A percentile compares a stretch with the other conserved stretches of the same genome.
Evolutionary conservation across 345 rosid genomes (phyloP).

Genomic region (Lepidium africanum): DNA sequence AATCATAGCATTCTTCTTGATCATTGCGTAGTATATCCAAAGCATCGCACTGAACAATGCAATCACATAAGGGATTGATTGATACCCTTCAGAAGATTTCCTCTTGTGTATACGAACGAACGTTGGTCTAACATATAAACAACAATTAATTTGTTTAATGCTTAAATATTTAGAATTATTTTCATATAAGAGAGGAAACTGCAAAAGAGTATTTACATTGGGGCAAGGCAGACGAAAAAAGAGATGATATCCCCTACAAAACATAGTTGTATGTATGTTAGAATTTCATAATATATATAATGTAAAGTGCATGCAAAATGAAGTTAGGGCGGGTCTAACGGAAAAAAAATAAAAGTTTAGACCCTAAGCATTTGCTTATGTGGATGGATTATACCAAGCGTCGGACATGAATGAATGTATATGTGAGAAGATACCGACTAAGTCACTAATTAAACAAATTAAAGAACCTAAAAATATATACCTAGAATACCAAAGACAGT

Average conservation of each 20-base stretch:
- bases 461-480: neutral
- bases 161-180: neutral
- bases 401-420: neutral
- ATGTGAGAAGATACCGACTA: neutral
- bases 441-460: neutral
- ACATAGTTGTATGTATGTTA: neutral
- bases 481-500: conserved; percentile 71
- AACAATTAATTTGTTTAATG: neutral
- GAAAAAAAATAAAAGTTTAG: too few relatives aligned
- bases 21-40: conserved; percentile 64
- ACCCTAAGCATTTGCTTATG: too few relatives aligned
- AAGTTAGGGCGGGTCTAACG: too few relatives aligned
- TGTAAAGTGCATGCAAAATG: too few relatives aligned
- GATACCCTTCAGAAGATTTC: conserved; percentile 69
- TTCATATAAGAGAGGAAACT: neutral
- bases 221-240: conserved; percentile 57
- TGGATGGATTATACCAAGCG: too few relatives aligned
- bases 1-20: conserved; percentile 33
- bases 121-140: conserved; percentile 40
- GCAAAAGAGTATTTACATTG: conserved; percentile 38
- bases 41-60: conserved; percentile 71
- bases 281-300: neutral
- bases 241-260: conserved; percentile 62
- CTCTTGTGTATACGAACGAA: conserved; percentile 51
- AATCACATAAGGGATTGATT: conserved; percentile 64